phyloP scores from a whole-genome alignment of 495 filamentous ascomycete genomes.

The Thozetella sp. region DNA sequence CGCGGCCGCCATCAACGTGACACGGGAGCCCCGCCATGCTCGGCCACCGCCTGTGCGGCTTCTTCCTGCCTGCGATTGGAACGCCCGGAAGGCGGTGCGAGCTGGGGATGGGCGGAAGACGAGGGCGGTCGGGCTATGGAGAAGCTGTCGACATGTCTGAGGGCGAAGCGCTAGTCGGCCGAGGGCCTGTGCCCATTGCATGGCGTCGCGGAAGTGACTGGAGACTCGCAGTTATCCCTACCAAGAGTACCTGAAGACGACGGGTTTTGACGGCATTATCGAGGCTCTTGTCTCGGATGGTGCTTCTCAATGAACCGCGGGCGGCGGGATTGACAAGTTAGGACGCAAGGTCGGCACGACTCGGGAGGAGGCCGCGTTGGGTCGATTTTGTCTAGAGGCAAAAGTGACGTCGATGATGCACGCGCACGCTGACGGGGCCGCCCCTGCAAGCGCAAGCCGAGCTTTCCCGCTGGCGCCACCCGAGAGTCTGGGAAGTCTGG shows the following conservation, averaged over 20 bases:
- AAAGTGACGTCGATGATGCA: slow-evolving; percentile 1
- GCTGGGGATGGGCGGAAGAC: neutral
- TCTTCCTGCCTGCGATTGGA: neutral
- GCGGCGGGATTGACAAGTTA: no score
- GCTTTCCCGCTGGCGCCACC: neutral
- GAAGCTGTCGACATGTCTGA: neutral
- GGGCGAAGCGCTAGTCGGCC: neutral
- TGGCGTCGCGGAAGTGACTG: neutral
- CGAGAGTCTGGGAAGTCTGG: neutral
- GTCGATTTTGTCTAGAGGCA: no score
- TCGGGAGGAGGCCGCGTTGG: no score
- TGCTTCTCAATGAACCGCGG: no score
- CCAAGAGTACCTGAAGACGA: neutral
- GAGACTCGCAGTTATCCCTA: neutral
- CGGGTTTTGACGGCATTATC: no score
- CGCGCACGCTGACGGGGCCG: neutral
- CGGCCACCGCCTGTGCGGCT: neutral
- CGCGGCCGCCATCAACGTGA: slow-evolving; percentile 28
- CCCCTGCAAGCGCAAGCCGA: neutral
- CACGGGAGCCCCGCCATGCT: neutral
- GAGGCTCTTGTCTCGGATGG: no score
- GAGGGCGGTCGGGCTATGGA: neutral
- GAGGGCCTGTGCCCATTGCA: neutral
- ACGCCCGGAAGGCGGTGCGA: neutral
- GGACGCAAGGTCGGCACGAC: no score